Base-by-base conservation (phyloP, 805 yeast genomes). In the Pichia scutulata region DNA sequence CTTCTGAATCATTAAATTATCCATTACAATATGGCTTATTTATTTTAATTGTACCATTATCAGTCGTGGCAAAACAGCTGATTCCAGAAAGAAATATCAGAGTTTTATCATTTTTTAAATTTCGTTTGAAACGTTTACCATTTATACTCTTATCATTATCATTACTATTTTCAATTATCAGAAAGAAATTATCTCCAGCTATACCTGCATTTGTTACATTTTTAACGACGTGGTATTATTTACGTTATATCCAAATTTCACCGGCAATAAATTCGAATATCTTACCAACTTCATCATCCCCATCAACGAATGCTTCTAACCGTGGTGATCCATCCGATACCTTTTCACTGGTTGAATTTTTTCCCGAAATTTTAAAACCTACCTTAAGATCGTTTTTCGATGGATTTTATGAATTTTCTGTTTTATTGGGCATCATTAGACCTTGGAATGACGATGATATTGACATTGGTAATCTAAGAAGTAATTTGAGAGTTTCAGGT, bases 281-380 rank as follows among this genome's bases (percentile, higher is more conserved):
- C 21, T 57, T 67, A 42, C 69, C 65, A 36, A 41, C 82, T 80
- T 42, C 63, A 73, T 24, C 57, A 13, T 44, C 57, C n/a, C 43
- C 40, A 24, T 21, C 59, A 36, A 62, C 72, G 26, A 28, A 57
- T 61, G 47, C 57, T 33, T 62, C 73, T 23, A 68, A 82, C 12
- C 66, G 76, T 25, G 97, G 97, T 39, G 97, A 89, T 65, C 95
- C 97, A 0, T 82, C 93, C 0, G 97, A 90, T 57, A 85, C 92
- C 1, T 90, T 90, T 71, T 81, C 86, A 49, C 74, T 90, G 54
- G 82, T 83, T 30, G 84, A 84, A 58, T 88, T 90, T 64, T 90
- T 90, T 79, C 97, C 97, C 0, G 80, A 74, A 44, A 62, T 76
- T 1, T 36, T 76, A 2, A 78, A 80, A 49, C 77, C 80, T 3